Base-by-base conservation (phyloP, 805 yeast genomes). In the Zygoascus bituminiphila region DNA sequence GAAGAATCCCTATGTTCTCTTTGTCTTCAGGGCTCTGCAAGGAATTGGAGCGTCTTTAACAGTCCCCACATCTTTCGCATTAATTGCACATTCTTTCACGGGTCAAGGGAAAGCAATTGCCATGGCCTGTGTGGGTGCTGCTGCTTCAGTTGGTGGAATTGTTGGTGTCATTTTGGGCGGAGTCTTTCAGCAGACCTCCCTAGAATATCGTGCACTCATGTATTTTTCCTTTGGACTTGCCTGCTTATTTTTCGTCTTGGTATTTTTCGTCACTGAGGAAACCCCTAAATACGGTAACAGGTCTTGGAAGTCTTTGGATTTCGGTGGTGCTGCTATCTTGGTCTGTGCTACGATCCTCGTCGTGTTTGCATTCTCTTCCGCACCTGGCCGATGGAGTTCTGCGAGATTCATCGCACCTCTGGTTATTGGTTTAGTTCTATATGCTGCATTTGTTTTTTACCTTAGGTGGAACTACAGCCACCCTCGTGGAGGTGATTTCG, bases 361-460 rank as follows among this genome's bases (percentile, higher is more conserved):
- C 2, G 71, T 73, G 23, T 61, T 69, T 8, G 79, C 76, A 0
- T 59, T 74, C 42, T 72, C 74, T 0, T 71, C 72, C 52, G 76
- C 74, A 20, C 77, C 76, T 21, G 65, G 63, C 5, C 57, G 59
- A 0, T 74, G 78, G 77, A 59, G 60, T 2, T 47, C 62, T 1
- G 70, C 77, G 1, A 56, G 60, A 15, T 69, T 71, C 1, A 72
- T 72, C 51, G 72, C 71, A 14, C 66, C 77, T 0, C 50, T 74
- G 1, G 58, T 68, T 1, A 49, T 74, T 45, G 77, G 77, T 0
- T 44, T 66, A 10, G 20, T 68, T 2, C 19, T 60, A 4, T 67
- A 60, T 57, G 77, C 73, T 54, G 50, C 53, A 8, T 52, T 49
- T 12, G 29, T 45, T 15, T 47, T 50, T 19, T 50, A 52, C 22